Base-by-base conservation (phyloP, 2,329 filamentous ascomycete species). In the Colletotrichum eleusines region DNA sequence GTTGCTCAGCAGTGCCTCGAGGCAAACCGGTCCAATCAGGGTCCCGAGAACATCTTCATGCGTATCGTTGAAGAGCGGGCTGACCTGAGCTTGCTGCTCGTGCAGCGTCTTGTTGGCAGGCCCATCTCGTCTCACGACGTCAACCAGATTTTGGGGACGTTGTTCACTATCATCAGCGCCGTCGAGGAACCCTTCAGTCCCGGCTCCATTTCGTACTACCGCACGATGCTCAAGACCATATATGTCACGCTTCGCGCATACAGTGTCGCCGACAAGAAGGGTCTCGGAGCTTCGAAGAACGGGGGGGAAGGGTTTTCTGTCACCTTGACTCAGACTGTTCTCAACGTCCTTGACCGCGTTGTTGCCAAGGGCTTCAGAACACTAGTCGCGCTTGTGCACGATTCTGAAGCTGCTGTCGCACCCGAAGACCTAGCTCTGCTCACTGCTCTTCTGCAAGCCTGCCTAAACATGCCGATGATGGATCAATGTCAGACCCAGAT, bases 381-480 rank as follows among this genome's bases (percentile, higher is more conserved):
- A 28, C 85, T 98, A 28, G 94, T 94, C 42, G 90, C 90, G 18
- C 89, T 94, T 63, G 88, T 98, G 18, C 96, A 99, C 77, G 92
- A 96, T 42, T 86, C 91, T 38, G 87, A 91, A 4, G 79, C 84
- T 0, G 85, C 88, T 23, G 88, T 91, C 62, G 86, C 87, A 1
- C 93, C 94, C 0, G 92, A 92, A 67, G 96, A 99, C 78, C 90
- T 99, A 74, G 92, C 91, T 3, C 89, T 98, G 51, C 82, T 99
- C 54, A 97, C 94, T 14, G 95, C 94, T 4, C 92, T 98, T 54
- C 83, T 98, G 46, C 95, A 98, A 80, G 93, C 92, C 40, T 92
- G 93, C 74, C 85, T 98, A 20, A 90, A 90, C 73, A 88, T 97
- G 38, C 93, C 94, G 0, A 91, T 91, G 58, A 91, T 94, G 71